Base-by-base conservation (phyloP, 495 filamentous ascomycete genomes). In the Penicillium macrosclerotiorum region DNA sequence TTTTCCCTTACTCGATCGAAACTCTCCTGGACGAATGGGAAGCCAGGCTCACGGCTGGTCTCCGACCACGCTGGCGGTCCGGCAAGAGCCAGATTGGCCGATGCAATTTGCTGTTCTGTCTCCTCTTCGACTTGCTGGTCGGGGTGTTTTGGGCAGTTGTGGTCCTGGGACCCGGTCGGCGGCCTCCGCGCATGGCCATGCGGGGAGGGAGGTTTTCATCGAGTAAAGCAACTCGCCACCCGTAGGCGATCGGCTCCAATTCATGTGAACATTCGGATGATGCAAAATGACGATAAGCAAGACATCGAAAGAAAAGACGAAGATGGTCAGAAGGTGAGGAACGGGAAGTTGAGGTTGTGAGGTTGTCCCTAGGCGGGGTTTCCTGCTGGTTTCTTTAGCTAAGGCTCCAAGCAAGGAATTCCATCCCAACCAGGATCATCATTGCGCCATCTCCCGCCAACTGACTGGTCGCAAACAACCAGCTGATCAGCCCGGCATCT, bases 1-100 rank as follows among this genome's bases (percentile, higher is more conserved):
- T 32, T 50, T 59, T 38, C 36, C 42, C 32, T 59, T 59, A 54
- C 51, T 59, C 51, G 55, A 59, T 59, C 32, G 20, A 51, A 52
- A 53, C 50, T 20, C n/a, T n/a, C 17, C 6, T n/a, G 0, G n/a
- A 14, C 36, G 36, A 38, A 24, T 38, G 20, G 36, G n/a, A 19
- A 38, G 20, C 22, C 2, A 22, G 12, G 19, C 35, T 25, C 14
- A 14, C n/a, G n/a, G n/a, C n/a, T 32, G 23, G 19, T 25, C 45
- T 41, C 37, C 45, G 37, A 30, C 31, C 12, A 34, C 39, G 36
- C 47, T 50, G 39, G 12, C 36, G 24, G n/a, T n/a, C n/a, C n/a
- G n/a, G n/a, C n/a, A n/a, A n/a, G n/a, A n/a, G n/a, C n/a, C n/a
- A n/a, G n/a, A n/a, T n/a, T n/a, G n/a, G n/a, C n/a, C n/a, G n/a